Percentiles rank a stretch among this genome's conserved stretches.
Conservation (phyloP, 2,329 filamentous ascomycete species). For the Ceratocystiopsis minuta region DNA sequence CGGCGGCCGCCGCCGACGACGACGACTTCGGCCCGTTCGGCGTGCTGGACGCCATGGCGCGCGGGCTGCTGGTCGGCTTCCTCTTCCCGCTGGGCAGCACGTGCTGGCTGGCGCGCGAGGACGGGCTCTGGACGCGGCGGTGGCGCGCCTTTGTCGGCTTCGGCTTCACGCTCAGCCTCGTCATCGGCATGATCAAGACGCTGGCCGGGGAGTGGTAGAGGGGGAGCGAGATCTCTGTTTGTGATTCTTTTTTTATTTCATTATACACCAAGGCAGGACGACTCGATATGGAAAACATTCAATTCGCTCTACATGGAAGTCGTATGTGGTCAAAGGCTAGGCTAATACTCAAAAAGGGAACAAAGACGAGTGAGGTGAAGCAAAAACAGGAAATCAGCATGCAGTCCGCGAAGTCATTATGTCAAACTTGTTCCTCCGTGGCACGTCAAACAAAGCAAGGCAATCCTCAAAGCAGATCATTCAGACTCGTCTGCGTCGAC, state of each 20-base stretch:
- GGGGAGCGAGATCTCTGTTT: not conserved
- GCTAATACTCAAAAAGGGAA: not conserved
- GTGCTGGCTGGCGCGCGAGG: conserved; percentile 70
- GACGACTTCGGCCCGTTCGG: conserved; percentile 29
- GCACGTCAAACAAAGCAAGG: not conserved
- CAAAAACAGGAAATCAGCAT: not conserved
- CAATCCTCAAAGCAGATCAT: not conserved
- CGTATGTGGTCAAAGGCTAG: not conserved
- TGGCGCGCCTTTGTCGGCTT: conserved; percentile 76
- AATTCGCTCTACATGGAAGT: not conserved
- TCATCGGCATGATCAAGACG: conserved; percentile 49
- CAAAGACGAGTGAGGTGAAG: no score
- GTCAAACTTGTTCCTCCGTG: no score
- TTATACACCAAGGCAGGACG: not conserved
- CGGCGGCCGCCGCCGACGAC: conserved; percentile 18
- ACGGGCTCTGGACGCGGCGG: conserved; percentile 69
- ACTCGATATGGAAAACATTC: not conserved
- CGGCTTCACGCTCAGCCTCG: conserved; percentile 63
- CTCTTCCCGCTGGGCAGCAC: conserved; percentile 83
- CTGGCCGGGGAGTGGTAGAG: conserved; percentile 20
- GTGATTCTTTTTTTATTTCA: not conserved
- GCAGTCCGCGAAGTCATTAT: no score
- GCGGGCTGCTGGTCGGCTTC: conserved; percentile 80
- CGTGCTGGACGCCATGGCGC: conserved; percentile 68
- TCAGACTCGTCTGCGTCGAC: no score